phyloP scores from a whole-genome alignment of 768 basidiomycete genomes.

The Podaxis sp. region DNA sequence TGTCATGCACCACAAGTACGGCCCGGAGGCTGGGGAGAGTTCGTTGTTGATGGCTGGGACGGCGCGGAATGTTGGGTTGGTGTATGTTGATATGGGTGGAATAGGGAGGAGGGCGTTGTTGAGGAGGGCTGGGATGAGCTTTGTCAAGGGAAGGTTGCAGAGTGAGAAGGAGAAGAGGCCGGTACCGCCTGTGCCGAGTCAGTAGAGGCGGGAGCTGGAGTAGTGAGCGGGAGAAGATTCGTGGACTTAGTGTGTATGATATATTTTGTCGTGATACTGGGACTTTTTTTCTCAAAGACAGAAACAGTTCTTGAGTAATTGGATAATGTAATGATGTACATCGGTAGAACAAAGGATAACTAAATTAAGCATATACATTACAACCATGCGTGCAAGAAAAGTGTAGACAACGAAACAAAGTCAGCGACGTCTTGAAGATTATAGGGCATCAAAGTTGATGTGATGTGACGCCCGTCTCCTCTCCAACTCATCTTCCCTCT shows the following conservation, averaged over 20 bases:
- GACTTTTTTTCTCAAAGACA: background rate
- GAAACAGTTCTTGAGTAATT: background rate
- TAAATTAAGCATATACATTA: background rate
- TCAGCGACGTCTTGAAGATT: conserved; percentile 21
- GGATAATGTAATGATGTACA: background rate
- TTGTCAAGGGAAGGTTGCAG: conserved; percentile 43
- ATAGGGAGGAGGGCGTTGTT: conserved; percentile 71
- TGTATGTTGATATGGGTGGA: conserved; percentile 76
- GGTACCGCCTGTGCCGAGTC: conserved; percentile 1
- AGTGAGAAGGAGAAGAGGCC: conserved; percentile 6
- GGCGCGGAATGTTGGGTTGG: conserved; percentile 68
- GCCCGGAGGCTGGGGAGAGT: conserved; percentile 59
- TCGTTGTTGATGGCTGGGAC: conserved; percentile 62
- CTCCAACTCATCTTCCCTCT: conserved; percentile 95
- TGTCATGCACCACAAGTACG: conserved; percentile 61
- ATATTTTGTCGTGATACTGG: background rate
- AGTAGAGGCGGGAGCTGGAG: conserved; percentile 3
- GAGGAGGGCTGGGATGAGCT: conserved; percentile 59
- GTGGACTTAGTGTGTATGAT: background rate
- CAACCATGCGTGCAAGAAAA: background rate
- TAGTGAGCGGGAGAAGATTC: background rate
- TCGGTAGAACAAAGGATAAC: background rate
- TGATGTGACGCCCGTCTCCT: conserved; percentile 86
- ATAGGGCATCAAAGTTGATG: conserved; percentile 97
- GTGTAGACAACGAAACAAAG: background rate